Evolutionary conservation across 1,139 yeast species (phyloP), one percentile per base, ranked within the genome.

Genomic region (Magnusiomyces clavatus): DNA sequence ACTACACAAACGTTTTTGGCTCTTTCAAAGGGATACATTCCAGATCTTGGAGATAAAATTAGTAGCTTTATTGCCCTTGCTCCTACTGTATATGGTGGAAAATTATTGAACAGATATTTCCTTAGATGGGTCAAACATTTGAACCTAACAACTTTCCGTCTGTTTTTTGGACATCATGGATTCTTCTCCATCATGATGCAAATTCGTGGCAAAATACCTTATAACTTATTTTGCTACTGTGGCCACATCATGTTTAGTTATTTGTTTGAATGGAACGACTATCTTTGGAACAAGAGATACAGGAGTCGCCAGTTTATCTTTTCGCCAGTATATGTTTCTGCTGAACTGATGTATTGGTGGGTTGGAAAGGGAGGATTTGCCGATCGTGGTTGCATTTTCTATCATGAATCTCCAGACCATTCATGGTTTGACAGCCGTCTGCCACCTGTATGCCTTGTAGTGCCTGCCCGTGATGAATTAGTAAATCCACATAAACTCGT

Each of bases 311-410:
- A 86, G 69, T 86, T 90, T 59, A 68, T 88, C 12, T 89, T 86
- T 66, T 85, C 94, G n/a, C 96, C 96, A 0, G 85, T 86, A 4
- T 85, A 79, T 64, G 85, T 88, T 11, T 83, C 94, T 31, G 75
- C 88, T 2, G 81, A 82, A 59, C 73, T 87, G 57, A 88, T 92
- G 95, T 76, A 78, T 50, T 92, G 97, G 96, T 92, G 97, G 97
- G 71, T 83, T 11, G 76, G 80, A 11, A 64, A 65, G 34, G 68
- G 67, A 14, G 83, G 82, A 0, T 77, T 78, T 62, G 77, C 77
- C 41, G 77, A 72, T 55, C 69, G 77, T 0, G 76, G 79, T 43
- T 76, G 86, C 3, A 78, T 78, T 31, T 77, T 86, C 53, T 78
- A 79, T 3, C 51, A 49, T 19, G 49, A 51, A 17, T 38, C 29